Conservation (phyloP, 2,329 filamentous ascomycete genomes). For the Aspergillus fumigatus region DNA sequence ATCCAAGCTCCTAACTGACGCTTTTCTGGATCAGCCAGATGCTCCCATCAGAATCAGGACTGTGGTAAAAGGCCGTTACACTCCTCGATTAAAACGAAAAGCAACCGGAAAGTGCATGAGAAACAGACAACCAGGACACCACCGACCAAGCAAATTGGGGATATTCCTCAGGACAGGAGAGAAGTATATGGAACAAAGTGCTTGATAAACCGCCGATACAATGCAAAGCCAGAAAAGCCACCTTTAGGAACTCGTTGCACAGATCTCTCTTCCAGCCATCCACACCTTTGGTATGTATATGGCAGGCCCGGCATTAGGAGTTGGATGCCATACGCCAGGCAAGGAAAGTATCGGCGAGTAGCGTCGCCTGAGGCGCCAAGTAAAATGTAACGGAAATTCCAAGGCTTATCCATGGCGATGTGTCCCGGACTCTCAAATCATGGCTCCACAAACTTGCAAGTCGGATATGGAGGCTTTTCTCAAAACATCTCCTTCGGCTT, state of each 20-base stretch:
- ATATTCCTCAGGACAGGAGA: slow-evolving; percentile 13
- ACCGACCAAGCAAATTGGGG: slow-evolving; percentile 11
- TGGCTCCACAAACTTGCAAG: slow-evolving; percentile 14
- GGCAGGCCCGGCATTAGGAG: slow-evolving; percentile 6
- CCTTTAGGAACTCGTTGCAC: slow-evolving; percentile 24
- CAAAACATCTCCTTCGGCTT: slow-evolving; percentile 15
- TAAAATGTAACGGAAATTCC: slow-evolving; percentile 5
- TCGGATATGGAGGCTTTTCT: slow-evolving; percentile 9
- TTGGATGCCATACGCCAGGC: slow-evolving; percentile 7
- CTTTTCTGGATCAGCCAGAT: slow-evolving; percentile 17
- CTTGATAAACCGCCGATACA: slow-evolving; percentile 15
- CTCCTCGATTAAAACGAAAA: slow-evolving; percentile 17
- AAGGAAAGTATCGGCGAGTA: slow-evolving; percentile 6
- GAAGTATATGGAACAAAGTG: slow-evolving; percentile 12
- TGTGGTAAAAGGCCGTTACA: slow-evolving; percentile 24
- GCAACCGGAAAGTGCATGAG: slow-evolving; percentile 7
- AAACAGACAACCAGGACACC: slow-evolving; percentile 14
- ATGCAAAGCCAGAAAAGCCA: slow-evolving; percentile 24
- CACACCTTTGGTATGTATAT: slow-evolving; percentile 15
- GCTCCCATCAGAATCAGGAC: slow-evolving; percentile 22
- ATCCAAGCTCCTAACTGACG: slow-evolving; percentile 23
- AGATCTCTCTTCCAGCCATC: slow-evolving; percentile 16
- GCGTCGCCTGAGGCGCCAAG: slow-evolving; percentile 9
- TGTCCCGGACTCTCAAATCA: slow-evolving; percentile 15
- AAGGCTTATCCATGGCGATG: slow-evolving; percentile 16